phyloP scores from a whole-genome alignment of 2,329 filamentous ascomycete species.

The Paraphoma sp. region DNA sequence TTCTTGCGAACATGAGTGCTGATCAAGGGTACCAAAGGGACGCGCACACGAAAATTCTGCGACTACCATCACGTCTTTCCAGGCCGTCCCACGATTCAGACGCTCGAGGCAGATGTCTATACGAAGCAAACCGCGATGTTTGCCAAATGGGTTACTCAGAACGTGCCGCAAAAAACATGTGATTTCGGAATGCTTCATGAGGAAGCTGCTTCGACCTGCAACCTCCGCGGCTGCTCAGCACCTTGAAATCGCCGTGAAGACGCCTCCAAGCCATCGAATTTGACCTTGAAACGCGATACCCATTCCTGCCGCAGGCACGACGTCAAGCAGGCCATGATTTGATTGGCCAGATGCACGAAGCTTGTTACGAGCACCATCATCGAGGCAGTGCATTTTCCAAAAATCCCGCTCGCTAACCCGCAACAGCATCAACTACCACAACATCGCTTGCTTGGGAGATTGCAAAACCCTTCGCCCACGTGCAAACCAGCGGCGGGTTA shows the following conservation, averaged over 20 bases:
- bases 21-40: background rate
- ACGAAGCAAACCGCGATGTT: background rate
- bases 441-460: conserved; percentile 15
- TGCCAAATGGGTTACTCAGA: no score
- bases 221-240: background rate
- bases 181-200: conserved; percentile 1
- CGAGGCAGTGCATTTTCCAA: conserved; percentile 1
- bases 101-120: no score
- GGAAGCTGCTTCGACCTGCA: background rate
- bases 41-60: no score
- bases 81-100: no score
- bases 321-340: background rate
- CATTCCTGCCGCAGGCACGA: background rate
- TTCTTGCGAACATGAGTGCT: background rate
- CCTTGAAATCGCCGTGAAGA: background rate
- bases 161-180: background rate
- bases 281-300: background rate
- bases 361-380: background rate
- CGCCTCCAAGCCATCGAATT: background rate
- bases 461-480: conserved; percentile 5
- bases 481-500: conserved; percentile 7
- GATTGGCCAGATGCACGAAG: background rate
- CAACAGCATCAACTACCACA: conserved; percentile 22
- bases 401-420: conserved; percentile 24
- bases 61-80: no score